Evolutionary conservation across 495 filamentous ascomycete species (phyloP).

Genomic region (Penicillium paxilli): DNA sequence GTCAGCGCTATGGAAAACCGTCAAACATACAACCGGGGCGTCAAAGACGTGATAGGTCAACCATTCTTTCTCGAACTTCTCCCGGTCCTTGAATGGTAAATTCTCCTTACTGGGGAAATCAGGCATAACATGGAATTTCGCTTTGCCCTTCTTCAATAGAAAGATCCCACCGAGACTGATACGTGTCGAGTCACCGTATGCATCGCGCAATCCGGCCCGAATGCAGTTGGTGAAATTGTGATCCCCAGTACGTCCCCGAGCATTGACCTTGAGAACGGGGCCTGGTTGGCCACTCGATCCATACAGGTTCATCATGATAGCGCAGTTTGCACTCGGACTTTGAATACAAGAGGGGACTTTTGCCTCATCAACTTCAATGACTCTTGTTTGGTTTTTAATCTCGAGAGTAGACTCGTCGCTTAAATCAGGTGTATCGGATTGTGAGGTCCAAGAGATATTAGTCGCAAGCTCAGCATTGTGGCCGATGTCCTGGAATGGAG

Average conservation of each 20-base stretch:
- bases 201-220: constrained; percentile 18
- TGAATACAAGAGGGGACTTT: constrained; percentile 5
- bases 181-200: constrained; percentile 26
- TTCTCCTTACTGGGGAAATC: constrained; percentile 34
- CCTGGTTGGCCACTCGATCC: constrained; percentile 31
- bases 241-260: constrained; percentile 23
- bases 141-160: constrained; percentile 31
- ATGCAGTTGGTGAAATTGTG: constrained; percentile 36
- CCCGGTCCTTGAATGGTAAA: constrained; percentile 26
- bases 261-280: constrained; percentile 32
- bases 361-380: constrained; percentile 11
- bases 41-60: constrained; percentile 35
- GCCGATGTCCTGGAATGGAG: constrained; percentile 40
- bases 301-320: constrained; percentile 41
- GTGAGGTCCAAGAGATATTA: constrained; percentile 27
- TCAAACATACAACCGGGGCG: constrained; percentile 36
- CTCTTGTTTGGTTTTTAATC: constrained; percentile 14
- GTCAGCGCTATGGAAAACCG: constrained; percentile 40
- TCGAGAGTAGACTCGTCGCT: constrained; percentile 12
- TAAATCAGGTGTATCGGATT: constrained; percentile 9
- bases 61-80: constrained; percentile 31
- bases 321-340: constrained; percentile 27
- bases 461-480: constrained; percentile 40
- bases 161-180: constrained; percentile 41
- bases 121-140: constrained; percentile 45